Conservation (phyloP, 305 asterid genomes). For the Fraxinus sp. region DNA sequence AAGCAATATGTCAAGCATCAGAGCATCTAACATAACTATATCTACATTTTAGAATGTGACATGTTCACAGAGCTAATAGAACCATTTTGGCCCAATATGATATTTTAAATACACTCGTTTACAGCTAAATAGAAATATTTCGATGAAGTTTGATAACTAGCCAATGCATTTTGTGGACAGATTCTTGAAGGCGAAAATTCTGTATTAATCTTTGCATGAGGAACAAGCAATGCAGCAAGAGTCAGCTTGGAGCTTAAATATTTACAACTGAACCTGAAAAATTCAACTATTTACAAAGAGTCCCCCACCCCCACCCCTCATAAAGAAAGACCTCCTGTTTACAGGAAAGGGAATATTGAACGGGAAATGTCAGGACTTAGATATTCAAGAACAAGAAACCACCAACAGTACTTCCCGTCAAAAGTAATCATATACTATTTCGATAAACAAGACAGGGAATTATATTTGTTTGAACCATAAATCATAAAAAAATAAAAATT, state of each 20-base stretch:
- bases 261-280: not conserved
- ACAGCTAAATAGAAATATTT: not conserved
- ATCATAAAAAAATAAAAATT: not conserved
- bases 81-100: not conserved
- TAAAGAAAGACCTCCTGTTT: not conserved
- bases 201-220: not conserved
- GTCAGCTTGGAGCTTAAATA: not conserved
- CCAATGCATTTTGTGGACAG: not conserved
- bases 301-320: not conserved
- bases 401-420: not conserved
- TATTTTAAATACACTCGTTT: not conserved
- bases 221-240: not conserved
- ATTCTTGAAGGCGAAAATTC: not conserved
- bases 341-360: not conserved
- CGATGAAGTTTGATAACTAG: not conserved
- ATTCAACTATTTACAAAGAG: not conserved
- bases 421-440: not conserved
- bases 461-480: not conserved
- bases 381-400: not conserved
- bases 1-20: not conserved
- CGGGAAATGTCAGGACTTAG: not conserved
- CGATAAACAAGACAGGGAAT: not conserved
- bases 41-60: not conserved
- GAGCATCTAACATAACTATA: not conserved
- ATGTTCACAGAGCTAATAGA: not conserved